Evolutionary conservation across 2,329 filamentous ascomycete genomes (phyloP), one percentile per base, ranked within the genome.

Genomic region (Pseudogymnoascus destructans): DNA sequence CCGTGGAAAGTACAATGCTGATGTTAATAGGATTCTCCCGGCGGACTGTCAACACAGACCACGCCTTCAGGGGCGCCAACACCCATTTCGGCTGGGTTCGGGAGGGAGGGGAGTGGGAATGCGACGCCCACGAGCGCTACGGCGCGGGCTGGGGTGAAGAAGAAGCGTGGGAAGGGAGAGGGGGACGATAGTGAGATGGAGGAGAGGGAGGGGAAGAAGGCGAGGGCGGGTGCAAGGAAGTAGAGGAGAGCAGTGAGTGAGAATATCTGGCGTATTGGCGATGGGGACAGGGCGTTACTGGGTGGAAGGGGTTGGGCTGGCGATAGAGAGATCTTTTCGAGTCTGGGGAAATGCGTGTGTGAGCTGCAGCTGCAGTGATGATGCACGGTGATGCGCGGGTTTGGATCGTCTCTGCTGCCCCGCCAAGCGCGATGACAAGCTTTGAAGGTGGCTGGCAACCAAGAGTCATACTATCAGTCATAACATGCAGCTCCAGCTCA

Each of bases 121-220:
- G 72, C 77, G 9, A 84, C 81, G 21, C 79, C 80, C 0, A 79
- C 77, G 6, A 79, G 79, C 33, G 73, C 75, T 11, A 75, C 74
- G 7, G 77, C 73, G 63, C 72, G 67, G 36, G 60, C 58, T 30
- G 61, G 61, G 10, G 67, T 69, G 40, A 75, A 69, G 64, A 82
- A 80, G 69, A 76, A 78, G 63, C 73, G 71, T 4, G 69, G 68
- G 3, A 70, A 67, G 52, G 71, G 61, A 8, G 52, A 54, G 23
- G 67, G 57, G 3, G 73, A 79, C 23, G 81, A 84, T 59, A 84
- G 80, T 69, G 81, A 84, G 70, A 78, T 75, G 19, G 80, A 84
- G 59, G 72, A 73, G 13, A 70, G 70, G 55, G 76, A 78, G 59
- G 57, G 42, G 32, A 68, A 72, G 40, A 82, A 77, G 66, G 27